Base-by-base conservation (phyloP, 202 grass and related monocot species). In the Schoenoplectus tabernaemontani region DNA sequence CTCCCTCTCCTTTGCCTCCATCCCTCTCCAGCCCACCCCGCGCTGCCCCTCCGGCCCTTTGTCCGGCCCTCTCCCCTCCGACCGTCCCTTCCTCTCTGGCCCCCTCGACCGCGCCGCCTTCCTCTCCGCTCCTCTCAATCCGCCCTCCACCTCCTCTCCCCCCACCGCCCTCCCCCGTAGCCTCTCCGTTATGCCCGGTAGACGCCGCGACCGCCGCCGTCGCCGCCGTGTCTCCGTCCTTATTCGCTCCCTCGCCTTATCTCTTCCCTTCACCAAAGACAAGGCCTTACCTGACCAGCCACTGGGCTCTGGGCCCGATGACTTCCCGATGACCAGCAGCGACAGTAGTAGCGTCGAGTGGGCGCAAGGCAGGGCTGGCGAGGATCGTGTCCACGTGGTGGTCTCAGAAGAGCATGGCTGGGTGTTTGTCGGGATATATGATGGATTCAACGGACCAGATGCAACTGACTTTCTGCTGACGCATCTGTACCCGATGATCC, bases 391-490 rank as follows among this genome's bases (percentile, higher is more conserved):
- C 48, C 95, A 98, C 68, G 54, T 98, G 64, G 91, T 98, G 5
- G 89, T 98, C 15, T 98, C 91, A 28, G 96, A 98, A 75, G 89
- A 95, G 76, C 83, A 87, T 0, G 88, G 85, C 8, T 98, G 91
- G 91, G 88, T 91, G 37, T 99, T 99, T 78, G 92, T 99, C 82
- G 96, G 96, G 16, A 99, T 99, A 86, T 99, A 99, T 32, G 96
- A 99, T 48, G 96, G 96, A 20, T 99, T 99, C 88, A 99, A 99
- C 60, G 96, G 96, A n/a, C 96, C 96, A 56, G 96, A 99, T 78
- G 96, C 96, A 64, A 99, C 96, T 4, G 91, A 99, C 59, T 99
- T 90, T 85, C 88, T 99, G 7, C 86, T 99, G 20, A 82, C 88
- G 41, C 64, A 95, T 75, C 91, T 99, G 51, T 99, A 99, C 83